phyloP scores from a whole-genome alignment of 192 early-diverging fungal species.

The Rhizoclosmatium globosum region DNA sequence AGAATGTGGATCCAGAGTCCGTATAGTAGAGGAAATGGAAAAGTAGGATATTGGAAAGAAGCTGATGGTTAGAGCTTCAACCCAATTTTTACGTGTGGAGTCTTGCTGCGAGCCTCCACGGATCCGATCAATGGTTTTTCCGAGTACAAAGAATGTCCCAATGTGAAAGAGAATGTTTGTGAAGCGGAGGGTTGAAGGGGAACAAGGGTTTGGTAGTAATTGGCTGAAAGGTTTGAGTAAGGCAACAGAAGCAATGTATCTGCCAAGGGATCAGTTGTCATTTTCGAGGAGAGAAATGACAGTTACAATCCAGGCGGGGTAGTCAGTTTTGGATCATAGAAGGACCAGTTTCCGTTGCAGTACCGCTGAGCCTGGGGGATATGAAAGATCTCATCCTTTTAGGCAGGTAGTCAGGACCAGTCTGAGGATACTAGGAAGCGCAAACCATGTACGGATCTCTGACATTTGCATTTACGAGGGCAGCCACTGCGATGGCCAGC shows the following conservation, averaged over 20 bases:
- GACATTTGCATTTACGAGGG: not conserved
- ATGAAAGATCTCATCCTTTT: conserved; percentile 93
- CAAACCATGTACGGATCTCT: conserved; percentile 23
- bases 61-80: conserved; percentile 50
- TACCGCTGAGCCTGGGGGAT: conserved; percentile 89
- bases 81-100: not conserved
- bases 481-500: not conserved
- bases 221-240: not conserved
- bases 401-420: not conserved
- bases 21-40: conserved; percentile 92
- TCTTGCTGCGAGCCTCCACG: conserved; percentile 20
- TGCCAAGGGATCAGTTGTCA: conserved; percentile 6
- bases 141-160: conserved; percentile 33
- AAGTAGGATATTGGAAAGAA: conserved; percentile 86
- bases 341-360: conserved; percentile 71
- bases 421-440: not conserved
- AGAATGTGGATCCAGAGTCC: conserved; percentile 84
- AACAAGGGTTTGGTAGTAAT: conserved; percentile 18
- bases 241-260: conserved; percentile 25
- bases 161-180: conserved; percentile 73
- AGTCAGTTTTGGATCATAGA: conserved; percentile 94
- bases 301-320: conserved; percentile 96
- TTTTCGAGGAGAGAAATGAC: conserved; percentile 3
- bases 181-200: conserved; percentile 46
- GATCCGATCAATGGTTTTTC: conserved; percentile 7